Evolutionary conservation across 2,329 filamentous ascomycete species (phyloP).

Genomic region (Cryoendolithus antarcticus): DNA sequence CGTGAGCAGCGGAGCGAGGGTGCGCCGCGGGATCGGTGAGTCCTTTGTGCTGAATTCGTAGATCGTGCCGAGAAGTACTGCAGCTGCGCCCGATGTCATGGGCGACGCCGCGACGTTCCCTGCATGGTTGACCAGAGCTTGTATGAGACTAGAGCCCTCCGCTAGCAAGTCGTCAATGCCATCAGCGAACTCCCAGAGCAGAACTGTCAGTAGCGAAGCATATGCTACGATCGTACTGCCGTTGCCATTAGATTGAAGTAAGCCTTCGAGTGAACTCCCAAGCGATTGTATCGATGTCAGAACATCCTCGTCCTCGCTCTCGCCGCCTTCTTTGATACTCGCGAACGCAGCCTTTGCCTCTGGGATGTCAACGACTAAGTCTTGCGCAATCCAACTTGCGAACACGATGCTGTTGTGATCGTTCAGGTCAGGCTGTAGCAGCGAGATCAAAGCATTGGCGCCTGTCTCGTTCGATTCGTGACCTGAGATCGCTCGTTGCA

Average conservation of each 20-base stretch:
- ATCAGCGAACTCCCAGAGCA: constrained; percentile 85
- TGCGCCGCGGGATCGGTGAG: constrained; percentile 73
- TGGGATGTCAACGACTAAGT: constrained; percentile 68
- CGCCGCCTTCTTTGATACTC: constrained; percentile 77
- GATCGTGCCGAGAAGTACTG: constrained; percentile 71
- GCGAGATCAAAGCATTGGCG: constrained; percentile 67
- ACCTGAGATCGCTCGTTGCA: constrained; percentile 78
- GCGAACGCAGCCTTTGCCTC: constrained; percentile 70
- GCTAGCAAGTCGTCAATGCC: constrained; percentile 86
- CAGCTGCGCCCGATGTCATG: constrained; percentile 52
- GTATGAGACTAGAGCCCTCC: constrained; percentile 83
- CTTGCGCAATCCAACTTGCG: constrained; percentile 73
- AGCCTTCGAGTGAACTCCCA: constrained; percentile 71
- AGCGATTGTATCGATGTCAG: constrained; percentile 87
- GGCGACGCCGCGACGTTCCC: constrained; percentile 51
- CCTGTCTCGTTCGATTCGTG: constrained; percentile 74
- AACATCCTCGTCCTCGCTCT: constrained; percentile 80
- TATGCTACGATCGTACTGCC: constrained; percentile 72
- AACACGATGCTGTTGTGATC: constrained; percentile 90
- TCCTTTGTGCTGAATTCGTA: constrained; percentile 98
- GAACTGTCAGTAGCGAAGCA: constrained; percentile 74
- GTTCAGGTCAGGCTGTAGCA: constrained; percentile 51
- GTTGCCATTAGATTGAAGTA: constrained; percentile 57
- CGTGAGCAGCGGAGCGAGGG: constrained; percentile 65
- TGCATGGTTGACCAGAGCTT: constrained; percentile 17